Evolutionary conservation across 495 filamentous ascomycete genomes (phyloP).

Genomic region (Penicillium atrosanguineum): DNA sequence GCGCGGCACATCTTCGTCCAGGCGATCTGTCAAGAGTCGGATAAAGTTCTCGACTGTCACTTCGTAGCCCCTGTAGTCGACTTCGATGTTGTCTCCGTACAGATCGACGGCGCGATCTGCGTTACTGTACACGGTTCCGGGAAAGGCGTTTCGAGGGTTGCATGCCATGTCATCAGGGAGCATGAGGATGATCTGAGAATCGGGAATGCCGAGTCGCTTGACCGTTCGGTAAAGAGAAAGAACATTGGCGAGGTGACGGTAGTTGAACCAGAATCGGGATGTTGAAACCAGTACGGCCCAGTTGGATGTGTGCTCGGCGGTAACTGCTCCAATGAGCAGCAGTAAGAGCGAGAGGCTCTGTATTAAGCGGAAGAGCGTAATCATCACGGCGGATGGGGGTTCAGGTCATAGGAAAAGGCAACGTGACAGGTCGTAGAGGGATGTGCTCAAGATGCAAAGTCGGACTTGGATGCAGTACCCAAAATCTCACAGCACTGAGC

Average conservation of each 20-base stretch:
- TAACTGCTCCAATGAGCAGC: conserved; percentile 40
- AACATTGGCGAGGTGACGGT: conserved; percentile 96
- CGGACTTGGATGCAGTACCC: background rate
- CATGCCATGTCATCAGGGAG: conserved; percentile 99
- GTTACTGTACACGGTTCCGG: conserved; percentile 97
- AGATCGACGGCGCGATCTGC: conserved; percentile 92
- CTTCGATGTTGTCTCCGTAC: conserved; percentile 98
- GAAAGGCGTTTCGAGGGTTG: conserved; percentile 97
- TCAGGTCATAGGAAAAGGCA: background rate
- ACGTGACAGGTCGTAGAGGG: background rate
- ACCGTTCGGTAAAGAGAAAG: conserved; percentile 97
- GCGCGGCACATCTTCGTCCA: conserved; percentile 87
- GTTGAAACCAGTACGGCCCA: conserved; percentile 98
- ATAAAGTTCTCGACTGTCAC: conserved; percentile 99
- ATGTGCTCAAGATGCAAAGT: background rate
- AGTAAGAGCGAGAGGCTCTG: conserved; percentile 39
- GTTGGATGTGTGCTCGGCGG: conserved; percentile 89
- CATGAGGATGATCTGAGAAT: conserved; percentile 99
- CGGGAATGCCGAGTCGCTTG: conserved; percentile 95
- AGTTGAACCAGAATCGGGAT: conserved; percentile 99
- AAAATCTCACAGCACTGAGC: background rate
- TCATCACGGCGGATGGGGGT: conserved; percentile 23
- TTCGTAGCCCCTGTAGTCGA: conserved; percentile 97
- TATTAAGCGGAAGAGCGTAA: conserved; percentile 25
- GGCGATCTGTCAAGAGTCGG: conserved; percentile 86